These are phyloP conservation scores for Cryphonectria naterciae DNA, from an alignment of 2,329 filamentous ascomycete species.

Conservation along the genomic window DNA sequence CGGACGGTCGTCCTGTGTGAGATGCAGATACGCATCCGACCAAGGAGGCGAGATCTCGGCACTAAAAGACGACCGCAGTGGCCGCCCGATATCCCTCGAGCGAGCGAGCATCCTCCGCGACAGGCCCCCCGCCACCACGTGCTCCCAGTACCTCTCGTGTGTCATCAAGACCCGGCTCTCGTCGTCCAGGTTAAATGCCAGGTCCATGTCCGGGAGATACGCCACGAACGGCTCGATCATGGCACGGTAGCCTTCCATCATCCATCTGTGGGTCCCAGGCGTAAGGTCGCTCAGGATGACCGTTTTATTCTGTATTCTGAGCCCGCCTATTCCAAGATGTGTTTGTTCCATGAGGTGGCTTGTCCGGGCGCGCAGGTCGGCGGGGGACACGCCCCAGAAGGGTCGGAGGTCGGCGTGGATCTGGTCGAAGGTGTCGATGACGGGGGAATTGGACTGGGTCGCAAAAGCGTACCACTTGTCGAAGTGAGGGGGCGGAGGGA, in stretches of 20 bases:
- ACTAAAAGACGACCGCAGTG: not conserved
- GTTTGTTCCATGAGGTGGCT: slow-evolving; percentile 38
- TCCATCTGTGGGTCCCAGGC: slow-evolving; percentile 42
- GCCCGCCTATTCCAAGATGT: slow-evolving; percentile 38
- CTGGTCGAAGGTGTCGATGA: slow-evolving; percentile 73
- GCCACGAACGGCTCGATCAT: slow-evolving; percentile 48
- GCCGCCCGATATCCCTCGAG: not conserved
- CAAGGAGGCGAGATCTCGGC: not conserved
- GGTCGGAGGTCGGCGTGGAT: slow-evolving; percentile 69
- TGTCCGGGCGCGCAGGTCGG: slow-evolving; percentile 59
- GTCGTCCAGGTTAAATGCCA: slow-evolving; percentile 56
- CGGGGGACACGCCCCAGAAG: slow-evolving; percentile 69
- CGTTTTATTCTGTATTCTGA: slow-evolving; percentile 39
- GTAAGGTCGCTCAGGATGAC: slow-evolving; percentile 39
- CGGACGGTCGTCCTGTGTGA: not conserved
- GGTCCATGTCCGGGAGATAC: slow-evolving; percentile 56
- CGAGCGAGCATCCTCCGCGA: not conserved
- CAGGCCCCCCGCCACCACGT: slow-evolving; percentile 35
- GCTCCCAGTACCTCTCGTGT: slow-evolving; percentile 45
- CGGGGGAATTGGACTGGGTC: slow-evolving; percentile 66
- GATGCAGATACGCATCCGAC: not conserved
- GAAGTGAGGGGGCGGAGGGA: slow-evolving; percentile 75
- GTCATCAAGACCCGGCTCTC: slow-evolving; percentile 53
- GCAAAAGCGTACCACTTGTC: slow-evolving; percentile 66
- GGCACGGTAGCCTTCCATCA: slow-evolving; percentile 42